Percentiles rank a stretch among this genome's conserved stretches.
phyloP scores from a whole-genome alignment of 768 basidiomycete genomes.

The Russula dissimulans region DNA sequence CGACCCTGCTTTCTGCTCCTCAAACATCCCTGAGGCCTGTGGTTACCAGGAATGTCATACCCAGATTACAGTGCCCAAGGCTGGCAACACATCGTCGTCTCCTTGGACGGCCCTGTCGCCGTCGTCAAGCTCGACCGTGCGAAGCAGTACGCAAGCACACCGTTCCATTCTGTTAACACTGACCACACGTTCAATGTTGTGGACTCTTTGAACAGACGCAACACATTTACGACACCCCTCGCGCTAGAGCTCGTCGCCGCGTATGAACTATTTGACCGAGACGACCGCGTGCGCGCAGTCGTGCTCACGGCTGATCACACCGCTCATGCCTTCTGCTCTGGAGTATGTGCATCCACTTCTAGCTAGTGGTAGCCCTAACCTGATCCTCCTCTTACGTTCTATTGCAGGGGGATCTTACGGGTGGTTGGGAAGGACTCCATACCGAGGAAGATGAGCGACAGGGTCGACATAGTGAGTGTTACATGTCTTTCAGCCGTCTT shows the following conservation, averaged over 20 bases:
- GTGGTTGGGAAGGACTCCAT: slow-evolving; percentile 38
- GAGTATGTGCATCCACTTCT: slow-evolving; percentile 29
- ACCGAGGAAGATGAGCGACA: slow-evolving; percentile 34
- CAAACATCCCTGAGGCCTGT: too few relatives aligned
- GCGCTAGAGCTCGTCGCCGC: slow-evolving; percentile 33
- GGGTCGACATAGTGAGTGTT: slow-evolving; percentile 36
- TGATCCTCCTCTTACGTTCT: too few relatives aligned
- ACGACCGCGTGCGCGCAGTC: slow-evolving; percentile 44
- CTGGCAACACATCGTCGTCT: slow-evolving; percentile 36
- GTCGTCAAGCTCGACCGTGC: slow-evolving; percentile 40
- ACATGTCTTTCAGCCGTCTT: not conserved
- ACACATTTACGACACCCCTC: slow-evolving; percentile 32
- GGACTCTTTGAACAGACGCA: slow-evolving; percentile 30
- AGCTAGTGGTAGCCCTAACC: not conserved
- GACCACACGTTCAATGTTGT: not conserved
- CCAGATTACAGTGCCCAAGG: slow-evolving; percentile 21
- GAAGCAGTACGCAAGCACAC: slow-evolving; percentile 32
- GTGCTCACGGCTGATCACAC: slow-evolving; percentile 43
- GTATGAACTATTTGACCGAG: slow-evolving; percentile 40
- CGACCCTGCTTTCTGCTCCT: not conserved
- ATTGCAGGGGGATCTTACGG: slow-evolving; percentile 39
- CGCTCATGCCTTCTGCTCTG: slow-evolving; percentile 46
- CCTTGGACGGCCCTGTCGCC: slow-evolving; percentile 36
- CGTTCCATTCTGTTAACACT: not conserved
- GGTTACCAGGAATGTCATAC: not conserved